Base-by-base conservation (phyloP, 345 rosid species). In the Leavenworthia alabamica region DNA sequence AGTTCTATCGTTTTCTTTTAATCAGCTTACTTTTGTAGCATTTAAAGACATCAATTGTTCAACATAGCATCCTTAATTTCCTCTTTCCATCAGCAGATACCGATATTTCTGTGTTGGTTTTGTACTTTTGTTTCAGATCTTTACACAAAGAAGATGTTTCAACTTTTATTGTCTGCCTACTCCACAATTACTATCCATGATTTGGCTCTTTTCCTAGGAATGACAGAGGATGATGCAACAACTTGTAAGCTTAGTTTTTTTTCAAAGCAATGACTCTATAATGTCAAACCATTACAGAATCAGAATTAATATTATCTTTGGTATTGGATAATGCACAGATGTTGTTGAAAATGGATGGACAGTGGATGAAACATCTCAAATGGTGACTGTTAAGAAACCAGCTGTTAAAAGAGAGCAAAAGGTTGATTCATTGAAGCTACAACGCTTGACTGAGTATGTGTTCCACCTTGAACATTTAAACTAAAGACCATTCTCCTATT, bases 161-260 rank as follows among this genome's bases (percentile, higher is more conserved):
- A 78, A 76, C 78, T 89, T 48, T 63, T 93, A 66, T 66, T 71
- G 7, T 87, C 95, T 78, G 96, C 99, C 51, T 89, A 93, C 72
- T 84, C 97, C 22, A 87, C 90, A 17, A 80, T 93, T 49, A 80
- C 90, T 63, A 67, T 82, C 67, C 73, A 44, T 49, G 96, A 89
- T 64, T 66, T 90, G 9, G 88, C 90, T 6, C 86, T 66, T 53
- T 89, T 87, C 81, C 80, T 89, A 32, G 99, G 99, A 69, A 93
- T 82, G 97, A 78, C 60, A 1, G 97, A 89, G 75, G 89, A 83
- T 20, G 86, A 86, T 75, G 88, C 87, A 40, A 66, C 81, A 32
- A 74, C 74, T 16, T 87, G 97, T 90, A 83, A 80, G 99, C 33
- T 70, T 64, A 62, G 41, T 17, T 40, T 14, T 23, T 39, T 14